Evolutionary conservation across 2,329 filamentous ascomycete species (phyloP).

Genomic region (Tolypocladium tropicale): DNA sequence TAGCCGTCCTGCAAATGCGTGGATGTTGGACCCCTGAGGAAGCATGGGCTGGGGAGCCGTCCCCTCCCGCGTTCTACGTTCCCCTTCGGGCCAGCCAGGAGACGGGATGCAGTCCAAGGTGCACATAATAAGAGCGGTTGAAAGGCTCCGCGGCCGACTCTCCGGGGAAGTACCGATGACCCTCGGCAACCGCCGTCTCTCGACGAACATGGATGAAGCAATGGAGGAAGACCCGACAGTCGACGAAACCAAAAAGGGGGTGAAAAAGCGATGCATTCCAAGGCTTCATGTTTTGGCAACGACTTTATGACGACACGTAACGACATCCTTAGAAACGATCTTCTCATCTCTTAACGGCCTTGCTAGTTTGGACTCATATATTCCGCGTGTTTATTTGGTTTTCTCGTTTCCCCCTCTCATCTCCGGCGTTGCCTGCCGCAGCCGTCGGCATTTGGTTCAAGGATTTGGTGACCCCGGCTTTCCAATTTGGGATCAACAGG

Average conservation of each 20-base stretch:
- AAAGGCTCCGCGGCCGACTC: conserved; percentile 27
- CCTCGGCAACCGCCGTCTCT: conserved; percentile 3
- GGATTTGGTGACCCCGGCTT: not conserved
- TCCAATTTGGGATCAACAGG: conserved; percentile 1
- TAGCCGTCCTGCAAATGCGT: conserved; percentile 22
- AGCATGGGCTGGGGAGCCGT: conserved; percentile 3
- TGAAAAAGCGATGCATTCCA: conserved; percentile 6
- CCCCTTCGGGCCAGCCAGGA: not conserved
- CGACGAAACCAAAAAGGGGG: conserved; percentile 1
- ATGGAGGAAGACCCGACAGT: conserved; percentile 1
- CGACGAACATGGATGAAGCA: conserved; percentile 4
- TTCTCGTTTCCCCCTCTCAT: not conserved
- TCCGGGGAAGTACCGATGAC: conserved; percentile 16
- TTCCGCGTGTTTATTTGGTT: not conserved
- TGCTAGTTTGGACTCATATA: not conserved
- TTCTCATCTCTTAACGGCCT: conserved; percentile 2
- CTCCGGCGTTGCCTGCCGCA: not conserved
- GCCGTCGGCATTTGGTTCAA: not conserved
- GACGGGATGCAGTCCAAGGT: conserved; percentile 2
- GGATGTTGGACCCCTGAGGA: not conserved
- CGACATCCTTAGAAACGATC: conserved; percentile 9
- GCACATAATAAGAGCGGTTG: conserved; percentile 22
- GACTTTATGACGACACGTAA: conserved; percentile 15
- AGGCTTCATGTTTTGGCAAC: conserved; percentile 9
- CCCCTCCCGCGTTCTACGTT: not conserved